Evolutionary conservation across 2,329 filamentous ascomycete species (phyloP), one percentile per base, ranked within the genome.

Genomic region (Colletotrichum sp.): DNA sequence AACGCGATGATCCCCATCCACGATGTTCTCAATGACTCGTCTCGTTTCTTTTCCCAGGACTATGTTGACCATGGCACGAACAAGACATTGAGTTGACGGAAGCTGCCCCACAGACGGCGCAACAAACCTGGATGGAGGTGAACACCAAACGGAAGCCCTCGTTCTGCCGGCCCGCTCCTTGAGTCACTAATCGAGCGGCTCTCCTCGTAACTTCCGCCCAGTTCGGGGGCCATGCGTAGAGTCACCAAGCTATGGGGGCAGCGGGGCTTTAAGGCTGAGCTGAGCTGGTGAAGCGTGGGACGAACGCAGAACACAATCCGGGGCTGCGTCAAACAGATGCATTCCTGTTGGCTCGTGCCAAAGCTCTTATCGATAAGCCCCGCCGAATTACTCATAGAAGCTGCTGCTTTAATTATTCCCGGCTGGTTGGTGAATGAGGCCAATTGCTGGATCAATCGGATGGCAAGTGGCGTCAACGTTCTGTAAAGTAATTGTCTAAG

Each of bases 331-430:
- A 43, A 27, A 34, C 55, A 56, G 22, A 22, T 2, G 52, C 28
- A 9, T 36, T n/a, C 28, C 13, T 34, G 27, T 18, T 76, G 74
- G 74, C 66, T 74, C 67, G 74, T 77, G 76, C 76, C 12, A 39
- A 22, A 78, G 77, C 77, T 78, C 71, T 77, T 78, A 78, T 78
- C 77, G 77, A 78, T 78, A 74, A 71, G 52, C 61, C 39, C 75
- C 74, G 56, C 73, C 65, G 76, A 68, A 48, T 76, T 70, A 75
- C 76, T 76, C 76, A 77, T 30, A 22, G 36, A 65, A 28, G 34
- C 66, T 43, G 65, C 74, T 72, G 71, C 76, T 76, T 58, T 72
- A 15, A 34, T 12, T 12, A 12, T n/a, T 48, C 39, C 9, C 39
- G 39, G 9, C 12, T 52, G 43, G 43, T n/a, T 52, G 43, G 43